Percentiles rank a stretch among this genome's conserved stretches.
Evolutionary conservation across 2,329 filamentous ascomycete species (phyloP).

Genomic region (Pyrenophora tritici-repentis): DNA sequence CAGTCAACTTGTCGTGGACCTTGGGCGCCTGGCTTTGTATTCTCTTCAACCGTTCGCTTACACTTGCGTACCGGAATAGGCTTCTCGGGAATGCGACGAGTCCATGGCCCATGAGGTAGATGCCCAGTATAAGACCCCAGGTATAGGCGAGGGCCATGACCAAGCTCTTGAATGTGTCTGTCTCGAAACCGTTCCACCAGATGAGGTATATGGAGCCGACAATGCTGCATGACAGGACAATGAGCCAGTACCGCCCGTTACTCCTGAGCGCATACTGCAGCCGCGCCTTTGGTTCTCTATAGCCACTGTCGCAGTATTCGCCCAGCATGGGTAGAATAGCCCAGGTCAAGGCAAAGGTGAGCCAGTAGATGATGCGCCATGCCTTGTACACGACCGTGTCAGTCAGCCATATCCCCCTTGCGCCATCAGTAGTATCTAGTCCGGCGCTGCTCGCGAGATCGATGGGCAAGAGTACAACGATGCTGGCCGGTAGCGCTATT

Average conservation of each 20-base stretch:
- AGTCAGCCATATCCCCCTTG: constrained; percentile 85
- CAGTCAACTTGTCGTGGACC: constrained; percentile 84
- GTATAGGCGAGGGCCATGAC: constrained; percentile 95
- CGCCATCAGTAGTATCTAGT: constrained; percentile 67
- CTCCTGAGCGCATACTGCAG: constrained; percentile 82
- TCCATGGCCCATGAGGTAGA: constrained; percentile 97
- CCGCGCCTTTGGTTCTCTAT: constrained; percentile 81
- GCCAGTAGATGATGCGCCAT: constrained; percentile 96
- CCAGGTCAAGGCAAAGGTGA: constrained; percentile 95
- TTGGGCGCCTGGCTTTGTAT: constrained; percentile 80
- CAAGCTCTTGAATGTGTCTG: constrained; percentile 76
- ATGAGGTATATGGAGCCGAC: constrained; percentile 83
- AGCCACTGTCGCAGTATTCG: constrained; percentile 93
- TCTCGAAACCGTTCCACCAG: constrained; percentile 73
- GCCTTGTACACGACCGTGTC: constrained; percentile 77
- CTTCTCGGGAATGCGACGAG: constrained; percentile 86
- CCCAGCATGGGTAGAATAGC: constrained; percentile 89
- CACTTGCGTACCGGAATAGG: constrained; percentile 78
- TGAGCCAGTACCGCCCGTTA: constrained; percentile 87
- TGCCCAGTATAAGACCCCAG: constrained; percentile 88
- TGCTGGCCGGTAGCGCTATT: constrained; percentile 88
- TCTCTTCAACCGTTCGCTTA: constrained; percentile 72
- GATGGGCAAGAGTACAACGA: constrained; percentile 90
- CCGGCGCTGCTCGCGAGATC: constrained; percentile 87
- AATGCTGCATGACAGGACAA: constrained; percentile 71